Conservation (phyloP, 495 filamentous ascomycete genomes). For the Penicillium manginii region DNA sequence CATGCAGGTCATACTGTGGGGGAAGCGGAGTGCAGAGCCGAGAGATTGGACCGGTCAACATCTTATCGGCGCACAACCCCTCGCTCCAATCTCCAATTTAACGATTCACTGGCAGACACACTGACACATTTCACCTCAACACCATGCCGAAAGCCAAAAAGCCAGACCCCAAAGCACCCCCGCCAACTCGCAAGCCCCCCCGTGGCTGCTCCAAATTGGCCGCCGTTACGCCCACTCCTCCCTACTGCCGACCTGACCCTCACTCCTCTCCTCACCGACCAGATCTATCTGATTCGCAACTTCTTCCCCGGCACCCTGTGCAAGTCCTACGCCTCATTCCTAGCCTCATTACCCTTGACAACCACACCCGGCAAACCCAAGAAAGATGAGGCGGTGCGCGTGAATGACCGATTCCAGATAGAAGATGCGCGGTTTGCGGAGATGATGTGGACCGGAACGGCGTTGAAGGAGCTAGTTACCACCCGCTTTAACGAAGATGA, state of each 20-base stretch:
- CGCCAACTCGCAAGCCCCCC: slow-evolving; percentile 19
- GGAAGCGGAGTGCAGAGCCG: slow-evolving; percentile 16
- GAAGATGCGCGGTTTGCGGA: slow-evolving; percentile 76
- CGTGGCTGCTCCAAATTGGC: slow-evolving; percentile 66
- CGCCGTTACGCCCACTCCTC: slow-evolving; percentile 72
- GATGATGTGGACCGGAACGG: slow-evolving; percentile 64
- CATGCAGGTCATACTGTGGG: slow-evolving; percentile 14
- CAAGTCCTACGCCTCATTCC: slow-evolving; percentile 78
- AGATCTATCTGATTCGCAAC: slow-evolving; percentile 76
- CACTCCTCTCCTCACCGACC: slow-evolving; percentile 59
- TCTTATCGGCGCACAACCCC: slow-evolving; percentile 14
- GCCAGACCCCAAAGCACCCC: slow-evolving; percentile 23
- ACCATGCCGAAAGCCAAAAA: slow-evolving; percentile 35
- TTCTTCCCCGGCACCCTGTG: slow-evolving; percentile 82
- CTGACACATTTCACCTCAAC: neutral
- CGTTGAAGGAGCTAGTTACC: slow-evolving; percentile 36
- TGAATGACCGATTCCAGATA: slow-evolving; percentile 91
- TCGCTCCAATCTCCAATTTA: slow-evolving; percentile 4
- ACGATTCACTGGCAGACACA: neutral
- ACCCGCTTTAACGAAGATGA: slow-evolving; percentile 32
- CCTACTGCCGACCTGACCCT: slow-evolving; percentile 67
- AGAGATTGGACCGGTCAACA: slow-evolving; percentile 4
- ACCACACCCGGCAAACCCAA: slow-evolving; percentile 87
- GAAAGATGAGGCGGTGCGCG: slow-evolving; percentile 79
- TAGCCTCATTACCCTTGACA: slow-evolving; percentile 70